Evolutionary conservation across 768 basidiomycete genomes (phyloP).

Genomic region (Leucosporidium yakuticum): DNA sequence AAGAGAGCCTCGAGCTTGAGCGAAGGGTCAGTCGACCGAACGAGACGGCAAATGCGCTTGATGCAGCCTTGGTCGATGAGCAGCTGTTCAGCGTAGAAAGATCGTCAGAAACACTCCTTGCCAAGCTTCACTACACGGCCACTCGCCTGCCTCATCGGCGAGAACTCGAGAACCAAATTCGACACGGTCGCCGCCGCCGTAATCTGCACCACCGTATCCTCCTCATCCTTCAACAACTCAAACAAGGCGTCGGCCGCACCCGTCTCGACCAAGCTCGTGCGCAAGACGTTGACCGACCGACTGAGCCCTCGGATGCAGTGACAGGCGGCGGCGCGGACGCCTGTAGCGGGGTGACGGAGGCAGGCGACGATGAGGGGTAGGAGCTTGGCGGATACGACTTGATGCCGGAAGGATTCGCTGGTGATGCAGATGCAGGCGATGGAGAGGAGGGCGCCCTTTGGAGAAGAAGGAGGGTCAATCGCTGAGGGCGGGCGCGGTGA

Average conservation of each 20-base stretch:
- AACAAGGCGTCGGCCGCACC: constrained; percentile 70
- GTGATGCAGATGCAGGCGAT: constrained; percentile 67
- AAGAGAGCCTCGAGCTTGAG: constrained; percentile 28
- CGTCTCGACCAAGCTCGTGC: constrained; percentile 78
- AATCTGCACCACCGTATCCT: constrained; percentile 29
- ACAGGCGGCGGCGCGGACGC: constrained; percentile 78
- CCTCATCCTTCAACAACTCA: constrained; percentile 49
- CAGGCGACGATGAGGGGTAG: constrained; percentile 54
- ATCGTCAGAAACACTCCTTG: neutral
- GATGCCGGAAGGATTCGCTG: constrained; percentile 64
- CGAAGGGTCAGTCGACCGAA: neutral
- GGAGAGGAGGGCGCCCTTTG: constrained; percentile 64
- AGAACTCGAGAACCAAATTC: constrained; percentile 37
- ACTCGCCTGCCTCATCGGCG: constrained; percentile 32
- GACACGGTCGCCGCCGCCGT: constrained; percentile 27
- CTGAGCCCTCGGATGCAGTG: constrained; percentile 76
- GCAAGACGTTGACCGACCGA: constrained; percentile 68
- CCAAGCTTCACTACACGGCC: too few species aligned
- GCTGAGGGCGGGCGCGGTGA: neutral
- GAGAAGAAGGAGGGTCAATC: neutral
- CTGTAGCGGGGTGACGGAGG: constrained; percentile 59
- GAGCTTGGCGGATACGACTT: constrained; percentile 59
- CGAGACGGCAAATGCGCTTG: constrained; percentile 21
- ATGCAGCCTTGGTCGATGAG: constrained; percentile 23
- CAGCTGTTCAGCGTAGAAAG: neutral